phyloP scores from a whole-genome alignment of 768 basidiomycete genomes.

The Exsudoporus frostii region DNA sequence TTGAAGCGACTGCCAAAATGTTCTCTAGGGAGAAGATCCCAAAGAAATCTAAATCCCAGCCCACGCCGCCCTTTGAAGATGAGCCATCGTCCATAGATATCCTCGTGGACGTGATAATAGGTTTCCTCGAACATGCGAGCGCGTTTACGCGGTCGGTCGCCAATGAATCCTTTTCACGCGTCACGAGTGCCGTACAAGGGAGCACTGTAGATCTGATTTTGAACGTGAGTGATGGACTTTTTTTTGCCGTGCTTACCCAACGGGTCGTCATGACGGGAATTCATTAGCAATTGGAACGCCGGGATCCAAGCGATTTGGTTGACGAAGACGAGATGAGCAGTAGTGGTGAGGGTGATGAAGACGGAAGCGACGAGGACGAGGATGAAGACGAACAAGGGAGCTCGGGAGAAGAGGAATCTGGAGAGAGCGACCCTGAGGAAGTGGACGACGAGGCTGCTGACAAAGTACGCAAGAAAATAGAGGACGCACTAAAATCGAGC shows the following conservation, averaged over 20 bases:
- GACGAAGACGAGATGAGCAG: conserved; percentile 42
- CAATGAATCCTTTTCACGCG: conserved; percentile 73
- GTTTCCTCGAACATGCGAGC: conserved; percentile 80
- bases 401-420: conserved; percentile 31
- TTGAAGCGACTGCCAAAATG: conserved; percentile 57
- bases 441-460: conserved; percentile 44
- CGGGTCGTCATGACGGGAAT: background rate
- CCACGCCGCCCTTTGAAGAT: conserved; percentile 10
- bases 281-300: conserved; percentile 78
- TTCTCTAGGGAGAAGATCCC: conserved; percentile 39
- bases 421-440: conserved; percentile 40
- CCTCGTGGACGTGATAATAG: conserved; percentile 86
- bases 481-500: conserved; percentile 58
- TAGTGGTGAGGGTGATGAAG: conserved; percentile 31
- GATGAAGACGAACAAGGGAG: conserved; percentile 31
- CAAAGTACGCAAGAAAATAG: conserved; percentile 66
- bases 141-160: conserved; percentile 77
- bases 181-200: conserved; percentile 62
- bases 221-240: conserved; percentile 49
- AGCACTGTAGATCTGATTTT: conserved; percentile 80
- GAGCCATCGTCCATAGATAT: conserved; percentile 71
- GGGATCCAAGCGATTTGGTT: conserved; percentile 53
- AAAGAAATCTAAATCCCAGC: conserved; percentile 35
- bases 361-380: conserved; percentile 34
- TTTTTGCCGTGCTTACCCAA: background rate